phyloP scores from a whole-genome alignment of 1,284 basidiomycete genomes.

The Moesziomyces parantarcticus region DNA sequence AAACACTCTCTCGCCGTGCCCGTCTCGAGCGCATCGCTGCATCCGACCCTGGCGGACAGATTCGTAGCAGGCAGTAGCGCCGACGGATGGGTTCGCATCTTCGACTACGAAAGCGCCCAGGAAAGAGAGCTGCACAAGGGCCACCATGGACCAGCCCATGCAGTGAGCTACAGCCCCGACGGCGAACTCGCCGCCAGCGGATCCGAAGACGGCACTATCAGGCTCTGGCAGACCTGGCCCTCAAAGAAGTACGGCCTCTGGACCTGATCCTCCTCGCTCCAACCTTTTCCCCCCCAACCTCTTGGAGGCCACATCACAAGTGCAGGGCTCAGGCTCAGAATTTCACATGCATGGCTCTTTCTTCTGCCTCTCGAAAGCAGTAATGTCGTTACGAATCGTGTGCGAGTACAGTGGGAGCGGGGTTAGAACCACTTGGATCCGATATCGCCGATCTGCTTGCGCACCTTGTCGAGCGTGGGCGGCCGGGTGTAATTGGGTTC shows the following conservation, averaged over 20 bases:
- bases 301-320: too few species aligned
- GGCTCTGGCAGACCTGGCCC: conserved; percentile 94
- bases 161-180: conserved; percentile 92
- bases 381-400: background rate
- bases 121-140: conserved; percentile 94
- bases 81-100: conserved; percentile 97
- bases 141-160: conserved; percentile 96
- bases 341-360: background rate
- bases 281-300: too few species aligned
- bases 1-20: conserved; percentile 67
- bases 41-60: conserved; percentile 85
- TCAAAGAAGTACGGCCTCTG: conserved; percentile 92
- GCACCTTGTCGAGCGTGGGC: conserved; percentile 23
- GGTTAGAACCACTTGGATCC: conserved; percentile 39
- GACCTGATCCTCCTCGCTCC: conserved; percentile 64
- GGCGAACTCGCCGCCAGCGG: conserved; percentile 98
- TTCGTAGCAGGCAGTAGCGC: conserved; percentile 90
- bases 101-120: conserved; percentile 83
- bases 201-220: conserved; percentile 85
- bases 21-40: conserved; percentile 90
- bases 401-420: background rate
- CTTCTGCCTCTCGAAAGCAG: too few species aligned
- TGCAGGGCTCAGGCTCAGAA: too few species aligned
- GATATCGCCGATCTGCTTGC: conserved; percentile 30
- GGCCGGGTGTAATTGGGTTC: conserved; percentile 10